Evolutionary conservation across 2,329 filamentous ascomycete genomes (phyloP), one percentile per base, ranked within the genome.

Genomic region (Fusarium acutatum): DNA sequence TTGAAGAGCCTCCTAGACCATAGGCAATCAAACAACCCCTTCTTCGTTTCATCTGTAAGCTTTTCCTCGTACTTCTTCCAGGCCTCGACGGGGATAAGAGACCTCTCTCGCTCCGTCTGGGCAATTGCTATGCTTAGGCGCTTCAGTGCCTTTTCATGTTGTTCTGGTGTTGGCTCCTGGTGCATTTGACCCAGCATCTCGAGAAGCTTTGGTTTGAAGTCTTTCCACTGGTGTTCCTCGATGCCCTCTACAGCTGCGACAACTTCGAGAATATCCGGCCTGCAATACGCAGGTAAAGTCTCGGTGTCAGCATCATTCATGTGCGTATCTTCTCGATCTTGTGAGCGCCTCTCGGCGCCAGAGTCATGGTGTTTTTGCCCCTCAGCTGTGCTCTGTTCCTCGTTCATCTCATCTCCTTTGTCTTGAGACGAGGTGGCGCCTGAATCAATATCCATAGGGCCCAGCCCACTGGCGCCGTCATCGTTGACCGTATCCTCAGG

Each of bases 11-110:
- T 75, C 35, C 76, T 68, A 17, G 54, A 22, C 65, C 75, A 79
- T 26, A 64, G 44, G 60, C 77, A 67, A 13, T 64, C 52, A 22
- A 62, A 57, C 10, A 72, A 44, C 3, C 43, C 32, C 14, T 56
- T 54, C 8, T 75, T 62, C 24, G 63, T 62, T 47, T 69, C 73
- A 5, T 53, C 38, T 40, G 62, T 20, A 40, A 81, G 76, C 61
- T 75, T 72, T 14, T 32, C 53, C 38, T 77, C 64, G 64, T 81
- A 80, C 12, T 2, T 40, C 6, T 44, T 26, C 78, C 79, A 79
- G 11, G 62, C 63, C 8, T 49, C 37, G 7, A 43, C 30, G 0
- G 80, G 75, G 17, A 82, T 75, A 34, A 64, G 54, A 20, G 67
- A 60, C n/a, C 53, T 67, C 37, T 70, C 68, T n/a, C 34, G 47